A percentile compares a stretch with the other conserved stretches of the same genome.
Conservation (phyloP, 2,329 filamentous ascomycete genomes). For the Cladophialophora bantiana region DNA sequence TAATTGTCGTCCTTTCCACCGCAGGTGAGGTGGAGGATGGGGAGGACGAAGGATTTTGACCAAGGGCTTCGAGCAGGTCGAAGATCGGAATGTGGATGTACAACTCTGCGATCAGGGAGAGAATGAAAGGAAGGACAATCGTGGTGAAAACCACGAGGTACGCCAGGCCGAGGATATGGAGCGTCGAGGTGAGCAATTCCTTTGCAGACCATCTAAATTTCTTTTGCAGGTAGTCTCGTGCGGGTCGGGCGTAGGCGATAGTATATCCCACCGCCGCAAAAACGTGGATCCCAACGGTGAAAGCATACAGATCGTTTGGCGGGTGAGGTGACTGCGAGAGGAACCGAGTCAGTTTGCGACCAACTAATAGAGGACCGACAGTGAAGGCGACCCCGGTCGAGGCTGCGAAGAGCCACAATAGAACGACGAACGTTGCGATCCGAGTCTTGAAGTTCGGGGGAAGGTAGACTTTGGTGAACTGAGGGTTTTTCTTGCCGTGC, state of each 20-base stretch:
- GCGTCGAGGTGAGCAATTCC: constrained; percentile 31
- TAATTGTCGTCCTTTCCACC: background rate
- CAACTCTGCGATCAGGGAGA: constrained; percentile 81
- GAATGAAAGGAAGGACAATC: constrained; percentile 79
- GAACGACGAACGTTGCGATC: constrained; percentile 83
- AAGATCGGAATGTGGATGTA: constrained; percentile 88
- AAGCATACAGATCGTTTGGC: constrained; percentile 96
- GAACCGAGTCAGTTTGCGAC: constrained; percentile 76
- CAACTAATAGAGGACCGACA: constrained; percentile 84
- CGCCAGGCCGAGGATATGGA: constrained; percentile 59
- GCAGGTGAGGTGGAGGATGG: background rate
- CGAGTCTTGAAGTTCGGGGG: constrained; percentile 83
- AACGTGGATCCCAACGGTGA: constrained; percentile 86
- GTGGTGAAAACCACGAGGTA: constrained; percentile 80
- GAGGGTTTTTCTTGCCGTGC: constrained; percentile 65
- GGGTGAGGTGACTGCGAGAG: constrained; percentile 74
- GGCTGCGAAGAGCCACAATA: constrained; percentile 93
- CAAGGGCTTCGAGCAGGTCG: constrained; percentile 66
- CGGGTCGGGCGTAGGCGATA: constrained; percentile 55
- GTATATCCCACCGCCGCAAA: constrained; percentile 73
- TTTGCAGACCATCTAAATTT: constrained; percentile 32
- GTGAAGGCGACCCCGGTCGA: constrained; percentile 84
- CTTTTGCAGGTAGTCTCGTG: constrained; percentile 20
- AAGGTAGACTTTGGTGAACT: constrained; percentile 77
- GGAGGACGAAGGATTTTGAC: background rate